A percentile compares a stretch with the other conserved stretches of the same genome.
These are phyloP conservation scores for Bidens hawaiensis DNA, from an alignment of 140 eudicot species.

Conservation along the genomic window DNA sequence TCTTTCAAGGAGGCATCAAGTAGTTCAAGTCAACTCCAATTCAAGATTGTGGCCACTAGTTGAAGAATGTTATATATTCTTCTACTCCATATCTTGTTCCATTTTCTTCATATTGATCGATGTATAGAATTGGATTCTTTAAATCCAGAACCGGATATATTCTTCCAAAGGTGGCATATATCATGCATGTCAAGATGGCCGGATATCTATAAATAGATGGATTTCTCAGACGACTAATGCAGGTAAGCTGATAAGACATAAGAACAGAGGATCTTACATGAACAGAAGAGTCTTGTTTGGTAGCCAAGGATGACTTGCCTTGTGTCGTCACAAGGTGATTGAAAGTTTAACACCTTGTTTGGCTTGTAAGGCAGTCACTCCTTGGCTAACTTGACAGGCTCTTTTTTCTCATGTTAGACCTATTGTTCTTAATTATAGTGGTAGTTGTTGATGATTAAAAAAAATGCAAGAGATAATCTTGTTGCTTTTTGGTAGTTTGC, in stretches of 20 bases:
- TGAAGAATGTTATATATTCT: constrained; percentile 7
- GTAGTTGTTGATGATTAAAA: not conserved
- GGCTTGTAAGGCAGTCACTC: constrained; percentile 15
- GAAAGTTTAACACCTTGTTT: constrained; percentile 16
- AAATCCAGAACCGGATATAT: not conserved
- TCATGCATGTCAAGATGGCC: too few relatives aligned
- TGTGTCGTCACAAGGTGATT: constrained; percentile 17
- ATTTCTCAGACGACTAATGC: not conserved
- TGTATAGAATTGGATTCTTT: constrained; percentile 4
- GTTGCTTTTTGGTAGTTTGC: too few relatives aligned
- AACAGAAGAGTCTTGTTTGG: constrained; percentile 29
- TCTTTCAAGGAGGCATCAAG: constrained; percentile 15
- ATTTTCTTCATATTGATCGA: not conserved
- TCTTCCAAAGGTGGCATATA: not conserved
- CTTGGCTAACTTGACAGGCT: constrained; percentile 34
- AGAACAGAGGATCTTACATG: constrained; percentile 21
- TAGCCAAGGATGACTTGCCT: constrained; percentile 42
- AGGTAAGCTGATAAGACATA: not conserved
- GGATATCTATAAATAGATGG: constrained; percentile 19
- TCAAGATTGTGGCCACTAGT: constrained; percentile 6
- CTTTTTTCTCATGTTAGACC: constrained; percentile 31
- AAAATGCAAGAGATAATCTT: not conserved
- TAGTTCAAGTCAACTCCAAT: constrained; percentile 8
- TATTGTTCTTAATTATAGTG: not conserved
- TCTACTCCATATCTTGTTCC: constrained; percentile 4